Evolutionary conservation across 164 flowering plant genomes (phyloP), one percentile per base, ranked within the genome.

Genomic region (Vitis rotundifolia): DNA sequence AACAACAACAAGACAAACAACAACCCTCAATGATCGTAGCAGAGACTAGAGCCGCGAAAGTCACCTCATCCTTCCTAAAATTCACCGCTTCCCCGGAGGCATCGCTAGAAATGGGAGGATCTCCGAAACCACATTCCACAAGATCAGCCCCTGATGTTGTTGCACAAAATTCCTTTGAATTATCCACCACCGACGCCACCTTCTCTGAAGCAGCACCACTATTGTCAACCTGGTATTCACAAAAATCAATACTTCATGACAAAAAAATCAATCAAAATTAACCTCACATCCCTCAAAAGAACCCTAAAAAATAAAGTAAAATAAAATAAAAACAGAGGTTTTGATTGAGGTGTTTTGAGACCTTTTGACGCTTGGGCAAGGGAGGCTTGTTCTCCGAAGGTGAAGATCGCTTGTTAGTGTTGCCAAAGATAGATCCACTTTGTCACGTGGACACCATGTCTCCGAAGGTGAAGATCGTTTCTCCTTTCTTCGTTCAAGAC

Each of bases 371-470:
- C n/a, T n/a, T n/a, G n/a, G n/a, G n/a, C n/a, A n/a, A n/a, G 10
- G 91, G 77, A 50, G 96, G 83, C 61, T 87, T 86, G 12, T 88
- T 87, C 15, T 87, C 90, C 0, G 90, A 79, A 28, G 97, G 79
- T 2, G 96, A 85, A 28, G 93, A 80, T 80, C 86, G 70, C 76
- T 87, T 86, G 79, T 79, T 80, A 69, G 68, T 87, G 76, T 63
- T 80, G 69, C 73, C 80, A 52, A 91, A 76, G 50, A 85, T 82
- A 78, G 94, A 89, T 86, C 94, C 93, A 81, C 92, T 91, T 37
- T 95, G 85, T 74, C 97, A 83, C 66, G 97, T 89, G 37, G 97
- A 87, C 63, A 89, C 98, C 98, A 93, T 93, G 79, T 66, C 82
- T 79, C 76, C n/a, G n/a, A n/a, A n/a, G 56, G n/a, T 63, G 61